These are phyloP conservation scores for Wallacemonas sp. DNA, from an alignment of 208 protist species.

Conservation along the genomic window DNA sequence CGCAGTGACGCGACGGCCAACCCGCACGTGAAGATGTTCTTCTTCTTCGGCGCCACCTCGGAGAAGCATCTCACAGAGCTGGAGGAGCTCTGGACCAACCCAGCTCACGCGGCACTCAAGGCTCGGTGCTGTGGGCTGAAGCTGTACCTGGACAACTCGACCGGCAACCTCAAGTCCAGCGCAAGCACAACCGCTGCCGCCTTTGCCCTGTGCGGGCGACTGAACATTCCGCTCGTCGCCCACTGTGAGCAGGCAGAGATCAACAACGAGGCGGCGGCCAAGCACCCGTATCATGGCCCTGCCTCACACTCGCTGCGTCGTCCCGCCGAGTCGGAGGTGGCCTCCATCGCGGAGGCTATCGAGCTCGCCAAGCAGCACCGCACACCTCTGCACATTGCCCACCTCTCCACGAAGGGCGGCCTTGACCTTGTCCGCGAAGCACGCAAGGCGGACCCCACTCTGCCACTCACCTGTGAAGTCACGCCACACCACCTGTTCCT, in stretches of 20 bases:
- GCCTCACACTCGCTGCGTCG: conserved; percentile 79
- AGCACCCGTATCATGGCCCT: conserved; percentile 59
- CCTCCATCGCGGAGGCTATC: conserved; percentile 68
- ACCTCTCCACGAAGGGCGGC: conserved; percentile 85
- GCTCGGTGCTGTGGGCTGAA: conserved; percentile 76
- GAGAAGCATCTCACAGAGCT: conserved; percentile 62
- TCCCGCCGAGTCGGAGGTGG: conserved; percentile 63
- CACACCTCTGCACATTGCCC: conserved; percentile 89
- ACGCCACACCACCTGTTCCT: conserved; percentile 92
- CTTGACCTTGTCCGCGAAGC: conserved; percentile 74
- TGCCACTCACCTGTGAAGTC: conserved; percentile 89
- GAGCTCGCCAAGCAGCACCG: conserved; percentile 46
- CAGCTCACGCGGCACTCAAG: conserved; percentile 43
- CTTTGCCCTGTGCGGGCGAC: conserved; percentile 71
- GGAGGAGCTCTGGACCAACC: conserved; percentile 68
- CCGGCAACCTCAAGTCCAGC: conserved; percentile 81
- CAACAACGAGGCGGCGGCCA: conserved; percentile 59
- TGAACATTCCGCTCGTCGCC: conserved; percentile 74
- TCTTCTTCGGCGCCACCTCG: conserved; percentile 83
- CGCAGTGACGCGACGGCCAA: conserved; percentile 26
- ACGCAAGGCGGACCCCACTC: conserved; percentile 38
- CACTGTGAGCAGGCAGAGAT: conserved; percentile 86
- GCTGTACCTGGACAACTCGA: conserved; percentile 88
- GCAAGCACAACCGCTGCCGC: conserved; percentile 48
- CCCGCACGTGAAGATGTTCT: conserved; percentile 46